phyloP scores from a whole-genome alignment of 23 red algal genomes.

The Gracilaria vermiculophylla region DNA sequence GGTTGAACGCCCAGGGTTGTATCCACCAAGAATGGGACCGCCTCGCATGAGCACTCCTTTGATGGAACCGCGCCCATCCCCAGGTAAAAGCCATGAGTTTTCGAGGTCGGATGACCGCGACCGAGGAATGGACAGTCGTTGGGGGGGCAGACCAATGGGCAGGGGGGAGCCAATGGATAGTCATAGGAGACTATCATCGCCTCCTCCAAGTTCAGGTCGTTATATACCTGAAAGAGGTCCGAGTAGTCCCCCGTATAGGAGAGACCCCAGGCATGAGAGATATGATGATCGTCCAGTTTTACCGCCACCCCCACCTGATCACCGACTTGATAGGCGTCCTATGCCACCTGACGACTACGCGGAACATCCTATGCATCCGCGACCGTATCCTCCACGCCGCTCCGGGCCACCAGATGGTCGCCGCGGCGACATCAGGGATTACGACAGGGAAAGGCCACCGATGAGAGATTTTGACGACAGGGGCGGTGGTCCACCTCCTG shows the following conservation, averaged over 20 bases:
- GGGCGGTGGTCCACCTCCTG: neutral
- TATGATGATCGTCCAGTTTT: neutral
- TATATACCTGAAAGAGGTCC: neutral
- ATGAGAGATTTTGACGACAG: conserved; percentile 25
- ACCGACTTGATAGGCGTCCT: conserved; percentile 7
- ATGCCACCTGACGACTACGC: neutral
- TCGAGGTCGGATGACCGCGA: neutral
- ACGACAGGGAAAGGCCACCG: neutral
- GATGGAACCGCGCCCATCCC: neutral
- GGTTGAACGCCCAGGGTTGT: neutral
- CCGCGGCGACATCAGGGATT: neutral
- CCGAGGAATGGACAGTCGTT: neutral
- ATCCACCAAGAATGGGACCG: neutral
- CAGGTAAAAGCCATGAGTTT: neutral
- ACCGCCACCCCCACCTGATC: neutral
- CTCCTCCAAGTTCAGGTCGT: neutral
- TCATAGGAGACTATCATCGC: neutral
- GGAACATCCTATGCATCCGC: neutral
- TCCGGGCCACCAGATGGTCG: neutral
- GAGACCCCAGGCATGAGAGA: neutral
- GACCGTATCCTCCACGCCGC: neutral
- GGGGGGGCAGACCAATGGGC: neutral
- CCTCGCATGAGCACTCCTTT: neutral
- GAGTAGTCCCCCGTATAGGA: neutral
- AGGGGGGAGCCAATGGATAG: neutral